These are phyloP conservation scores for Hypsizygus ulmarius DNA, from an alignment of 1,284 basidiomycete genomes.

Conservation along the genomic window DNA sequence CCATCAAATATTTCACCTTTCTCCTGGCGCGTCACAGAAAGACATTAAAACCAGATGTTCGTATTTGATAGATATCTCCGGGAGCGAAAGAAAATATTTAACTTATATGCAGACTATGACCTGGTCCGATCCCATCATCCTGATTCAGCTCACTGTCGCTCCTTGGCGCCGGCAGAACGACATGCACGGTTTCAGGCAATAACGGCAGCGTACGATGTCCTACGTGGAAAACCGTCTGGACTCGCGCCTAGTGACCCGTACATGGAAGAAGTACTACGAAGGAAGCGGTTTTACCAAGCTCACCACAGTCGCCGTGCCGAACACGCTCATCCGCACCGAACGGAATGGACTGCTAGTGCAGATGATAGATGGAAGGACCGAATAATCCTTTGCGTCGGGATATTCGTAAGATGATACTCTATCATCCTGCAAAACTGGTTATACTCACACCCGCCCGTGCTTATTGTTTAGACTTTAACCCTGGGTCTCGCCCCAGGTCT, in stretches of 20 bases:
- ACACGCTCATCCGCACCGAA: conserved; percentile 15
- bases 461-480: conserved; percentile 24
- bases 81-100: too few relatives aligned
- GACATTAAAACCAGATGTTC: conserved; percentile 67
- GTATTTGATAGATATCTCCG: conserved; percentile 22
- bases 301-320: conserved; percentile 22
- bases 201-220: conserved; percentile 55
- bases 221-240: conserved; percentile 40
- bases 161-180: conserved; percentile 42
- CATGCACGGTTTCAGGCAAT: conserved; percentile 64
- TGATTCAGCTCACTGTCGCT: conserved; percentile 53
- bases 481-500: conserved; percentile 29
- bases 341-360: conserved; percentile 26
- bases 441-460: neutral
- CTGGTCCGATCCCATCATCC: conserved; percentile 71
- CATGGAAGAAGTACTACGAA: conserved; percentile 32
- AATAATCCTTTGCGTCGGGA: conserved; percentile 44
- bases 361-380: conserved; percentile 59
- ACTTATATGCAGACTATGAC: conserved; percentile 54
- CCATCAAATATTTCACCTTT: conserved; percentile 69
- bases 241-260: conserved; percentile 27
- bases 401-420: conserved; percentile 40
- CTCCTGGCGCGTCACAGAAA: conserved; percentile 47
- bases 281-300: conserved; percentile 31
- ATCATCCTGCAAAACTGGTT: conserved; percentile 19